A percentile compares a stretch with the other conserved stretches of the same genome.
phyloP scores from a whole-genome alignment of 2,329 filamentous ascomycete species.

The Cladosporium colombiae region DNA sequence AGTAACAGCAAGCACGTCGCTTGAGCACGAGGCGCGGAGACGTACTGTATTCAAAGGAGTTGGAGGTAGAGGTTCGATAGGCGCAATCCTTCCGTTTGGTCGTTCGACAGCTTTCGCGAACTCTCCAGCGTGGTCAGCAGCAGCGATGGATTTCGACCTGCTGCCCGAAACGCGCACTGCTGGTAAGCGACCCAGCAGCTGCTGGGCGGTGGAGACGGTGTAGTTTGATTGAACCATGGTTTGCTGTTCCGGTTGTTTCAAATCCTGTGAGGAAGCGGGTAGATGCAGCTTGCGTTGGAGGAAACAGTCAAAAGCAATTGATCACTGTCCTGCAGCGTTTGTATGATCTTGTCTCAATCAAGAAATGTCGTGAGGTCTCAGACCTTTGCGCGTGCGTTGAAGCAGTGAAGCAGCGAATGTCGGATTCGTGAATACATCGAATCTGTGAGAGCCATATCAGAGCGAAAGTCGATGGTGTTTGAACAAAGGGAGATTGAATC shows the following conservation, averaged over 20 bases:
- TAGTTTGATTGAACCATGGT: constrained; percentile 15
- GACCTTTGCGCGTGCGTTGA: neutral
- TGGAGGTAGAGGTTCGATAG: neutral
- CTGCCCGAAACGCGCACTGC: constrained; percentile 10
- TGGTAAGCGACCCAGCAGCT: constrained; percentile 11
- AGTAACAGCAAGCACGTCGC: neutral
- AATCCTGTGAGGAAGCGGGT: neutral
- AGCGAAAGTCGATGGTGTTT: neutral
- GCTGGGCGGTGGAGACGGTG: constrained; percentile 14
- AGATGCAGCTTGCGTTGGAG: neutral
- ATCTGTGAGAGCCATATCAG: neutral
- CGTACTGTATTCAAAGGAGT: neutral
- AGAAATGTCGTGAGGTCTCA: constrained; percentile 17
- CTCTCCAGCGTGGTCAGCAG: neutral
- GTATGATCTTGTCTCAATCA: neutral
- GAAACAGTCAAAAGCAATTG: neutral
- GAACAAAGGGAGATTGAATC: constrained; percentile 9
- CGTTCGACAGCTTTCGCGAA: neutral
- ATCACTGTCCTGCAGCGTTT: constrained; percentile 17
- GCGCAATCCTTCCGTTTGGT: neutral
- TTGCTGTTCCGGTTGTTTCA: neutral
- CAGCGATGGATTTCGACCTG: constrained; percentile 4
- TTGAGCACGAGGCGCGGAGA: constrained; percentile 7
- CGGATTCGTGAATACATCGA: neutral
- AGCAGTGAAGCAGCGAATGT: neutral